Evolutionary conservation across 352 stramenopile species (phyloP), one percentile per base, ranked within the genome.

Genomic region (Phytophthora brassicae): DNA sequence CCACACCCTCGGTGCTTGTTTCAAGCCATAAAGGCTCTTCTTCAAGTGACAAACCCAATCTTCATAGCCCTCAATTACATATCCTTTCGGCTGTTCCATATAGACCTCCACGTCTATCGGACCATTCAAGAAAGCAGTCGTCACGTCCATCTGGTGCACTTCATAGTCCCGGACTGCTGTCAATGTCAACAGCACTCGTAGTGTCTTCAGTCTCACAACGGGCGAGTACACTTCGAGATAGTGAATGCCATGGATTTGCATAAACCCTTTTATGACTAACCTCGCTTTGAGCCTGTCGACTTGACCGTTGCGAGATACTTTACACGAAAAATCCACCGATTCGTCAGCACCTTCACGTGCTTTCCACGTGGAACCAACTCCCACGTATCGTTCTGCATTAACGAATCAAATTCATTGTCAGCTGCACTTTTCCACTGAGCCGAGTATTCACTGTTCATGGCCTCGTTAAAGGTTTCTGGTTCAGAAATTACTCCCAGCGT

Each of bases 61-160:
- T 36, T 66, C 56, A 23, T 66, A 59, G 31, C 62, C 49, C 45
- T 38, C 9, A 6, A 50, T 44, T 4, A 16, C 31, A 54, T 56
- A 64, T 3, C 52, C 44, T 22, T 67, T 51, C 3, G 51, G 46
- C 33, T 72, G 64, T 33, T 64, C 56, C 55, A 70, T 70, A 31
- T 41, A 65, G 11, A 64, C 54, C 24, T 60, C 53, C 24, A 61
- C 54, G 19, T 64, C 61, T 20, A 70, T 61, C 36, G 11, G 11
- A 7, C 36, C 36, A 16, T 42, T 42, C 36, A 42, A 19, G 12
- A 42, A 42, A 6, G 36, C 36, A 19, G 36, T 42, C 12, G 36
- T 42, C n/a, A 42, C 36, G n/a, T 42, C 36, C 36, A 42, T 42
- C 17, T n/a, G 36, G n/a, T 42, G 36, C 8, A 42, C n/a, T 42